These are phyloP conservation scores for Rhipidocladum racemiflorum DNA, from an alignment of 176 grass and related monocot genomes.

Conservation along the genomic window DNA sequence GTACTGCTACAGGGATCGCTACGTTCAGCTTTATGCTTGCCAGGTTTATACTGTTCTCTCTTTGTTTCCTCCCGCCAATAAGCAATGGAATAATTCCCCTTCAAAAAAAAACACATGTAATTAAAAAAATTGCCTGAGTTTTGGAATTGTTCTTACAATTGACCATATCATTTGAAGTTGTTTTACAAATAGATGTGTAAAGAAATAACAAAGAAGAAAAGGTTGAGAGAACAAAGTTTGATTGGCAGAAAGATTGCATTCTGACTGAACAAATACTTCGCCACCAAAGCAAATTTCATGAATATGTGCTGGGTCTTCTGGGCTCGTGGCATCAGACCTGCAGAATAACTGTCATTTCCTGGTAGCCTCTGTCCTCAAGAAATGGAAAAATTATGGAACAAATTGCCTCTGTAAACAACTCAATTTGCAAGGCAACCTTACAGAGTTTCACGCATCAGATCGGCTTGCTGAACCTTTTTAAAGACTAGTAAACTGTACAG, in stretches of 20 bases:
- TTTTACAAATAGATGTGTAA: background rate
- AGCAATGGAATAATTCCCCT: background rate
- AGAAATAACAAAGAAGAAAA: background rate
- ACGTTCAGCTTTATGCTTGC: background rate
- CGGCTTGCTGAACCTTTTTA: background rate
- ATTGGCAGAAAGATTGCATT: background rate
- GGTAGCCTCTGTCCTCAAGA: background rate
- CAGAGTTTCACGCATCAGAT: background rate
- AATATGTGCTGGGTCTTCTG: background rate
- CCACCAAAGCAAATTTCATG: background rate
- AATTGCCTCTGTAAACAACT: background rate
- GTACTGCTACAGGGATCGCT: no score
- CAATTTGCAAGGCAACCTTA: background rate
- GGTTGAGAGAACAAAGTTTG: background rate
- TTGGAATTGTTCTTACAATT: background rate
- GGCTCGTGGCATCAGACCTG: background rate
- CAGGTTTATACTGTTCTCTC: background rate
- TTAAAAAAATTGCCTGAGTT: background rate
- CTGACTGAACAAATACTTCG: background rate
- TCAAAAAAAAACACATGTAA: background rate
- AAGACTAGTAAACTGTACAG: background rate
- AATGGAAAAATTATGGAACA: background rate
- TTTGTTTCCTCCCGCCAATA: background rate
- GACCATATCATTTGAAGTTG: background rate
- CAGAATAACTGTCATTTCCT: background rate